Base-by-base conservation (phyloP, 1,284 basidiomycete species). In the Naganishia sp. region DNA sequence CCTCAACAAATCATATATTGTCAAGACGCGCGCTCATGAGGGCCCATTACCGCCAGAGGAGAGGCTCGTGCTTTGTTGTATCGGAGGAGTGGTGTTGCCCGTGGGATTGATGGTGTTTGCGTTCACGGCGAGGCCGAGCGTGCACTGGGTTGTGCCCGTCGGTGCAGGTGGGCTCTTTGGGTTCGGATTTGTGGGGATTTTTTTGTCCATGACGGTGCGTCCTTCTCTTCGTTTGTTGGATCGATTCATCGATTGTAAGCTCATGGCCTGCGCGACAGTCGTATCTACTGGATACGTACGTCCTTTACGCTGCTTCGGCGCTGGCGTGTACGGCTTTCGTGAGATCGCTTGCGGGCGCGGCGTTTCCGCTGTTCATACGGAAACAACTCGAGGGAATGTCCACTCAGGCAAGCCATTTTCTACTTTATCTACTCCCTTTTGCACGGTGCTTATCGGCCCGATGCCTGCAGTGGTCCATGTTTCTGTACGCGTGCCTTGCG, bases 251-350 rank as follows among this genome's bases (percentile, higher is more conserved):
- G 23, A 55, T 23, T 68, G 57, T 65, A 4, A 70, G 69, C 59
- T 64, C 68, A 2, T 64, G 28, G 5, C 28, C 28, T 28, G 28
- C 28, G 28, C 28, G 28, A 28, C 28, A 75, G 44, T 83, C 84
- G 4, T 89, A 88, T 78, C 80, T 88, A 63, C 86, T 88, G 82
- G 87, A 87, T 69, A 79, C 83, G 3, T 88, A 87, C 74, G 79
- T 68, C 10, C 67, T 74, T 6, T 75, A 86, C 72, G 86, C 86
- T 66, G 87, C 46, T 11, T 57, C 63, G 1, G 45, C 55, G 6
- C 53, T 64, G n/a, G 66, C 55, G 21, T 39, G 28, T 31, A 64
- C 63, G 10, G 55, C 61, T 6, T 28, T 28, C n/a, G 31, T 59
- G 21, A 3, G 48, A 3, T 48, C 42, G 10, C 39, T 54, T 1